A percentile compares a stretch with the other conserved stretches of the same genome.
Conservation (phyloP, 1,284 basidiomycete genomes). For the Tilletia indica region DNA sequence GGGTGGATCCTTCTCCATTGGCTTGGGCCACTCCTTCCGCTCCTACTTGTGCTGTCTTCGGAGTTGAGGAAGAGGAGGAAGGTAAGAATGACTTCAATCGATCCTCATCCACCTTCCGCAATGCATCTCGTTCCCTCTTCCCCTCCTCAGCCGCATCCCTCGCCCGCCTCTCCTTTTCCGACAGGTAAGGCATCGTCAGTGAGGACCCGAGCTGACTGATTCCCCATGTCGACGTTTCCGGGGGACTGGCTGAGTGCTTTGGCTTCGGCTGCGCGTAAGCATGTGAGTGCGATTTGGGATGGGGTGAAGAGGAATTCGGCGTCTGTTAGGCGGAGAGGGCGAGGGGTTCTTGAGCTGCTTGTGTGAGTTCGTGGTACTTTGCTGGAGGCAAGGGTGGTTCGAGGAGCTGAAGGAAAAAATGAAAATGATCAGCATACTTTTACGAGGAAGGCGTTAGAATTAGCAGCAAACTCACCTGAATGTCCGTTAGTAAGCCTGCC, state of each 20-base stretch:
- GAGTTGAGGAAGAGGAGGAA: background rate
- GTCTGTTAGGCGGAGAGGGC: conserved; percentile 80
- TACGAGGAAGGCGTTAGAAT: background rate
- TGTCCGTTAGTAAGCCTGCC: conserved; percentile 84
- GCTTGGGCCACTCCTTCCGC: too few species aligned
- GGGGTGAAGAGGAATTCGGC: conserved; percentile 88
- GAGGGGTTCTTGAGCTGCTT: conserved; percentile 66
- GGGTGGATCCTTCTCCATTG: background rate
- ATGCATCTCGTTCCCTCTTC: conserved; percentile 6
- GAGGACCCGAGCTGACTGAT: background rate
- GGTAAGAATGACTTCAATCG: background rate
- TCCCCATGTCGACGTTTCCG: background rate
- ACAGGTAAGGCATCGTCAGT: background rate
- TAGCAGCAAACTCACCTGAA: conserved; percentile 65
- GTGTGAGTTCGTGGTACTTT: conserved; percentile 59
- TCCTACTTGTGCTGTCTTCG: background rate
- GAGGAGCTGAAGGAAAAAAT: conserved; percentile 17
- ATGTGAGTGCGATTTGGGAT: conserved; percentile 87
- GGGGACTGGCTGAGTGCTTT: background rate
- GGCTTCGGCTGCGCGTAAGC: conserved; percentile 57
- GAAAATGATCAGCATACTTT: too few species aligned
- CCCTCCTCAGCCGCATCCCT: background rate
- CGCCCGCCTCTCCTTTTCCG: background rate
- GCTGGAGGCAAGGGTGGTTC: conserved; percentile 50
- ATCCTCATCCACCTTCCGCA: conserved; percentile 2